Evolutionary conservation across 2,329 filamentous ascomycete species (phyloP), one percentile per base, ranked within the genome.

Genomic region (Dothidotthia symphoricarpi): DNA sequence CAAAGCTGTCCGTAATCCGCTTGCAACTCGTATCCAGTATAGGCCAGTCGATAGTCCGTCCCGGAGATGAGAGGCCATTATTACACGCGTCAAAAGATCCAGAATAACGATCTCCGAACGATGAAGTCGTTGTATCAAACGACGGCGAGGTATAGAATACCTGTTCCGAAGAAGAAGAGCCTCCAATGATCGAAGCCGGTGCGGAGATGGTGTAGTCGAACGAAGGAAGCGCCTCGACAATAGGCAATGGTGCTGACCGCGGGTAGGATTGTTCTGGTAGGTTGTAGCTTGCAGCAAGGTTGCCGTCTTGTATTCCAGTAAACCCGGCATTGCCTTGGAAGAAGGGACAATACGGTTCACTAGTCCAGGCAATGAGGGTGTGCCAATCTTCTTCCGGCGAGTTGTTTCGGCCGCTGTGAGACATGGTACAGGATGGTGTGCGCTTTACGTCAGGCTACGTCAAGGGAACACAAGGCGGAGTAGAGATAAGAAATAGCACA

Each of bases 191-290:
- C 6, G 63, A 66, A 4, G 56, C 51, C 6, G 63, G 52, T 22
- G 47, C 57, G 2, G 61, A 64, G 12, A 54, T 39, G 4, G 44
- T 52, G 36, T 57, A 60, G 13, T 60, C 55, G 28, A 55, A 55
- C 3, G 57, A 61, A 10, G 53, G 48, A 2, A 51, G 47, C 12
- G 43, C 55, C 10, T 60, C 57, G 13, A 44, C 45, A 15, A 62
- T 30, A 11, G 58, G 64, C 8, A 49, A 41, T 19, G 58, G 45
- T 15, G 53, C 51, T 6, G 57, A 63, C 19, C 19, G 19, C 9
- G 19, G 19, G 19, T 22, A 22, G 9, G 5, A 9, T 9, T 22
- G 19, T 9, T 22, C 19, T n/a, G 52, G 40, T 7, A 45, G 26
- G n/a, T 52, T 45, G 32, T 45, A 47, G 31, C 19, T 22, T 22